phyloP scores from a whole-genome alignment of 2,329 filamentous ascomycete species.

The Diplocarpon rosae region DNA sequence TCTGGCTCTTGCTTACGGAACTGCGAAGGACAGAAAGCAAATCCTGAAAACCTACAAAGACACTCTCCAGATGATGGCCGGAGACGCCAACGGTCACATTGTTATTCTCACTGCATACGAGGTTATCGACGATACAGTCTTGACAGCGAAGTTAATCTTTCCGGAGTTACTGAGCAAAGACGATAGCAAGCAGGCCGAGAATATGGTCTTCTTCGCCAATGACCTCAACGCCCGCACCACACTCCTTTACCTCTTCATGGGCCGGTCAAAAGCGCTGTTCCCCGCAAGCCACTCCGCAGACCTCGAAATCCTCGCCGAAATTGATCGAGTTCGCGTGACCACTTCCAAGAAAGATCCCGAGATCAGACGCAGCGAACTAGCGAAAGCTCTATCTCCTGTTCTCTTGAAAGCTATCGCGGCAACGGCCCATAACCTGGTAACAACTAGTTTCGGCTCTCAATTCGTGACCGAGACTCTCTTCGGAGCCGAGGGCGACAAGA shows the following conservation, averaged over 20 bases:
- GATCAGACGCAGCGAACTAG: conserved; percentile 62
- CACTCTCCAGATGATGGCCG: conserved; percentile 74
- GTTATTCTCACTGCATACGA: conserved; percentile 81
- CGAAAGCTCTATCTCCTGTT: conserved; percentile 61
- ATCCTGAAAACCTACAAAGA: conserved; percentile 86
- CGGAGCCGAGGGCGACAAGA: conserved; percentile 63
- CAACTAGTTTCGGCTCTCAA: conserved; percentile 75
- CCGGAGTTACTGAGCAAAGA: conserved; percentile 72
- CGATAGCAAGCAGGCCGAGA: conserved; percentile 48
- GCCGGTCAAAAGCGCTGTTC: conserved; percentile 49
- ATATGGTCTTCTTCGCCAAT: conserved; percentile 52
- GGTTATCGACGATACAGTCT: conserved; percentile 86
- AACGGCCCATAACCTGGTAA: conserved; percentile 55
- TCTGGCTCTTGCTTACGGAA: conserved; percentile 71
- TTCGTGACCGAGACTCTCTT: conserved; percentile 77
- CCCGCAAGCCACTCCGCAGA: conserved; percentile 52
- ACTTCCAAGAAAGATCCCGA: conserved; percentile 91
- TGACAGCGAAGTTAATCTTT: conserved; percentile 77
- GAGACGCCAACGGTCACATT: conserved; percentile 66
- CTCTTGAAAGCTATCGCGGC: conserved; percentile 64
- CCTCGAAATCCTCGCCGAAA: conserved; percentile 60
- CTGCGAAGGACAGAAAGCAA: conserved; percentile 84
- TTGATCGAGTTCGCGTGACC: conserved; percentile 66
- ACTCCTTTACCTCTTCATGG: conserved; percentile 73
- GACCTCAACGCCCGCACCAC: conserved; percentile 55